Conservation (phyloP, 768 basidiomycete genomes). For the Hysterangium stoloniferum region DNA sequence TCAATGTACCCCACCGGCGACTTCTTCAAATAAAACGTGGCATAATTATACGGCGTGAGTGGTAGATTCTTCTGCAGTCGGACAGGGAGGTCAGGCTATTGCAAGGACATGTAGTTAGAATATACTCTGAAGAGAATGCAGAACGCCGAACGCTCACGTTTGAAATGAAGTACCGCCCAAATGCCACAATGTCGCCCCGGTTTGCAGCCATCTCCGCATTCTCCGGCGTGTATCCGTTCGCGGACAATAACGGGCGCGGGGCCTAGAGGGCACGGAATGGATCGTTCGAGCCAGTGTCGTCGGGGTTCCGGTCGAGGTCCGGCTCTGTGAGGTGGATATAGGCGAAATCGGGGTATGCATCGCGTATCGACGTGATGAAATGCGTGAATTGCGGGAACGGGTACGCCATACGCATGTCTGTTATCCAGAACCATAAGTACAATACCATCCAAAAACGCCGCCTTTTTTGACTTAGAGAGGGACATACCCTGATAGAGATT, state of each 20-base stretch:
- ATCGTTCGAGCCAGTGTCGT: not conserved
- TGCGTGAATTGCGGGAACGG: conserved; percentile 49
- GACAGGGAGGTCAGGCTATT: conserved; percentile 36
- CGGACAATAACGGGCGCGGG: conserved; percentile 31
- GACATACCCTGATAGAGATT: conserved; percentile 14
- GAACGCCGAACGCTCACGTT: conserved; percentile 26
- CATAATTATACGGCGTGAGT: conserved; percentile 26
- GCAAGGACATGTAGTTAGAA: not conserved
- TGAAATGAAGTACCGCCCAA: conserved; percentile 30
- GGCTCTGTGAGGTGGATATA: conserved; percentile 46
- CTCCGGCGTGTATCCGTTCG: conserved; percentile 38
- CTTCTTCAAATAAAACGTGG: conserved; percentile 33
- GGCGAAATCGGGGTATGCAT: conserved; percentile 32
- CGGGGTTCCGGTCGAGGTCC: not conserved
- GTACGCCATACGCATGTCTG: conserved; percentile 38
- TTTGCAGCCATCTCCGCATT: conserved; percentile 32
- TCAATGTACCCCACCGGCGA: conserved; percentile 26
- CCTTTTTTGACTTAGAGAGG: conserved; percentile 2
- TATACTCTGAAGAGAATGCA: too few relatives aligned
- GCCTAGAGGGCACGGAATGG: conserved; percentile 29
- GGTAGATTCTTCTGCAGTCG: conserved; percentile 29
- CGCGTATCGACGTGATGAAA: conserved; percentile 40
- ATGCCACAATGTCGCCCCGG: conserved; percentile 27
- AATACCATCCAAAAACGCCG: not conserved
- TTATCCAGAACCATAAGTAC: too few relatives aligned